These are phyloP conservation scores for Phaeosphaeriaceae sp. DNA, from an alignment of 2,329 filamentous ascomycete species.

Conservation along the genomic window DNA sequence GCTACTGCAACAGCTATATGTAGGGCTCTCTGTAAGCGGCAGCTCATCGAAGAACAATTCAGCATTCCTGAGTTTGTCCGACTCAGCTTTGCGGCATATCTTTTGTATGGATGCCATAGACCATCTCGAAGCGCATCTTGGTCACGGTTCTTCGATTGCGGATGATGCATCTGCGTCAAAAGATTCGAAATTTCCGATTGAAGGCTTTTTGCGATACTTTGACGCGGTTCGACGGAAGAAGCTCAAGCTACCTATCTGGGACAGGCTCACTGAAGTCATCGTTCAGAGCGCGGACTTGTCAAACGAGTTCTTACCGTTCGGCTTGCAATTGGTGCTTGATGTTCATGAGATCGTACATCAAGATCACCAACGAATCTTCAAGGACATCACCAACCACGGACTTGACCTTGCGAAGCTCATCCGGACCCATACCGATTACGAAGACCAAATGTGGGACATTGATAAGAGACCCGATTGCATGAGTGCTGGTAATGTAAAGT, in stretches of 20 bases:
- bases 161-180: neutral
- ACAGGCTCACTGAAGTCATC: conserved; percentile 19
- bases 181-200: neutral
- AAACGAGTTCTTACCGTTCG: conserved; percentile 21
- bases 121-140: conserved; percentile 1
- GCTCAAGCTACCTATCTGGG: conserved; percentile 11
- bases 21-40: neutral
- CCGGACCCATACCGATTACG: conserved; percentile 20
- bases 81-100: conserved; percentile 4
- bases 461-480: conserved; percentile 27
- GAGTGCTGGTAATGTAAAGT: conserved; percentile 19
- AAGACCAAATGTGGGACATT: conserved; percentile 20
- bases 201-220: conserved; percentile 19
- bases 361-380: conserved; percentile 2
- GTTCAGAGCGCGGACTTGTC: conserved; percentile 1
- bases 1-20: conserved; percentile 9
- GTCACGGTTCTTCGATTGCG: neutral
- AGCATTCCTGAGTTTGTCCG: neutral
- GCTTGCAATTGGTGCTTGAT: conserved; percentile 20
- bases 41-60: neutral
- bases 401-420: conserved; percentile 12
- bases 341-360: conserved; percentile 10
- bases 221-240: conserved; percentile 8
- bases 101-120: conserved; percentile 15
- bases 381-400: conserved; percentile 13